Base-by-base conservation (phyloP, 2,329 filamentous ascomycete genomes). In the Pseudogymnoascus sp. region DNA sequence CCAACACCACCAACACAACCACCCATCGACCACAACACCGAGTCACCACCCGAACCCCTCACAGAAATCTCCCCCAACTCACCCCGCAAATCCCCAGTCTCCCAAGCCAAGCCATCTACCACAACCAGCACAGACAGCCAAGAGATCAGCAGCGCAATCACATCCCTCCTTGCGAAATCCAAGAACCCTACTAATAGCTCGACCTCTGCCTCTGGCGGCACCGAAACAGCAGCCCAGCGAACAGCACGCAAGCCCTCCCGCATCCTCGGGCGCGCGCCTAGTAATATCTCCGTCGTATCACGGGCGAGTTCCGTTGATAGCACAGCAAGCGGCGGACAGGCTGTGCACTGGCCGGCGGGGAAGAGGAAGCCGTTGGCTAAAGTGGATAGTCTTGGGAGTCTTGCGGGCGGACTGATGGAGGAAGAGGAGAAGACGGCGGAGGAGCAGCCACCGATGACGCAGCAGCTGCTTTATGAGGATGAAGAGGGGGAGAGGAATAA, bases 181-280 rank as follows among this genome's bases (percentile, higher is more conserved):
- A 72, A 69, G 64, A 66, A 61, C 10, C 61, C 61, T 2, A 40
- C 65, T 2, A 37, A 61, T 27, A 61, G 29, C 27, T 18, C 12
- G 7, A 7, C 45, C 27, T 31, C 27, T 2, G 27, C 27, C 27
- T 52, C 66, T 12, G 36, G 61, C 6, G 62, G 59, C 2, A 62
- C 48, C 2, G 66, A 70, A 29, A 13, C 60, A 4, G 45, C 45
- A 10, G 27, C 45, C 4, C 45, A 52, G 45, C 45, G 45, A 52
- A 31, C 27, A 52, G 45, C 45, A 31, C 45, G 45, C n/a, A 52
- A 52, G 27, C 45, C 45, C 1, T 52, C 27, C 1, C 64, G 64
- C 40, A 80, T 86, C 62, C 74, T 86, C 2, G 84, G 84, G 4
- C 80, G 84, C 9, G 84, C 82, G 2, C 72, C 81, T 29, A 85